phyloP scores from a whole-genome alignment of 768 basidiomycete species.

The Termitomyces sp. region DNA sequence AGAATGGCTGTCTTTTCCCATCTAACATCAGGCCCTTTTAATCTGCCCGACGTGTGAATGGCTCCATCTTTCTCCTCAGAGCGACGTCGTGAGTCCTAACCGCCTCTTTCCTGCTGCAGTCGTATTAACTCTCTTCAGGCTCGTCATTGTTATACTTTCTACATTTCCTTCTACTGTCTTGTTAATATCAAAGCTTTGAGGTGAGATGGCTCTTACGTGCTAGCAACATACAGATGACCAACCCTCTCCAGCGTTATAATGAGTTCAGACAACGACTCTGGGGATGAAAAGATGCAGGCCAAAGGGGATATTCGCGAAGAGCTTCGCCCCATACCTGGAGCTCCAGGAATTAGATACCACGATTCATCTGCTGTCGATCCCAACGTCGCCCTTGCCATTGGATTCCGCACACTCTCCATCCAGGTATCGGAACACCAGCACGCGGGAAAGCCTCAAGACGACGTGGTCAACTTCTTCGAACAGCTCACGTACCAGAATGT shows the following conservation, averaged over 20 bases:
- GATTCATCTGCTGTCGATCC: background rate
- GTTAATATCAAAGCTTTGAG: background rate
- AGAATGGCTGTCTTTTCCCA: background rate
- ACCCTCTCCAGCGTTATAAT: background rate
- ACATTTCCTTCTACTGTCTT: background rate
- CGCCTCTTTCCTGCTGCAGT: background rate
- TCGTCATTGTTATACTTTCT: background rate
- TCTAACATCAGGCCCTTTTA: background rate
- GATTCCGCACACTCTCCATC: slow-evolving; percentile 11
- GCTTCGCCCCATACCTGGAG: background rate
- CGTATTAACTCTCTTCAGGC: background rate
- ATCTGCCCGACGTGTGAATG: background rate
- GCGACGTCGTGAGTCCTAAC: background rate
- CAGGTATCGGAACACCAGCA: slow-evolving; percentile 5
- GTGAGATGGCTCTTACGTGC: background rate
- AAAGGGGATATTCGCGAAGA: background rate
- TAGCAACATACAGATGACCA: background rate
- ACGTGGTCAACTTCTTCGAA: slow-evolving; percentile 1
- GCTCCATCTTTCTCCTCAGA: background rate
- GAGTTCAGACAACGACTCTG: background rate
- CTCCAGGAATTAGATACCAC: background rate
- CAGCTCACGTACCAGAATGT: slow-evolving; percentile 5
- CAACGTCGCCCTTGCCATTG: slow-evolving; percentile 3
- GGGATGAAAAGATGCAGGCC: background rate
- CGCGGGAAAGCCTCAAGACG: background rate